Evolutionary conservation across 2,329 filamentous ascomycete species (phyloP), one percentile per base, ranked within the genome.

Genomic region (Aspergillaceae sp.): DNA sequence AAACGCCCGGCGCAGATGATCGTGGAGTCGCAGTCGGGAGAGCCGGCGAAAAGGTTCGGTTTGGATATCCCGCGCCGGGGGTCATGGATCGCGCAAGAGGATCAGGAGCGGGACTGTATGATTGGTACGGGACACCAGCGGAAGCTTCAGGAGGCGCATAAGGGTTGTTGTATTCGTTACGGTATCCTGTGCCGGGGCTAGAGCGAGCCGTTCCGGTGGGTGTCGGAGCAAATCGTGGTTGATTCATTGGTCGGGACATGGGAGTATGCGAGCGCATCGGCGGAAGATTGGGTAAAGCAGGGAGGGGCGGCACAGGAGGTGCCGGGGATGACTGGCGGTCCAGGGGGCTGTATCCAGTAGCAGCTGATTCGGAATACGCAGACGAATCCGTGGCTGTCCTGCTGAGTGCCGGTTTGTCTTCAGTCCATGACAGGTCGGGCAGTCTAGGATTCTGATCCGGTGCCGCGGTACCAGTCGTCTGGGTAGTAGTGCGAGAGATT

Each of bases 401-500:
- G 42, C 61, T 64, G 3, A 69, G 56, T 7, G 62, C 52, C n/a
- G 62, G 54, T 44, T 68, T 71, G 27, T 73, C 68, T 36, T 74
- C 67, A 36, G 66, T 49, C n/a, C 40, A 46, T 5, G 43, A 58
- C 7, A 73, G 51, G 44, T 67, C 66, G 7, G 71, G 72, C 9
- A 74, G 57, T 1, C 69, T 72, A 7, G 63, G 61, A 9, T 54
- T 53, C 42, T 53, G 53, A 29, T 55, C 55, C 40, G 55, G 57
- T 4, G 56, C 70, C 3, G 77, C 74, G 1, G 78, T 82, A 44
- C 68, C 74, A 11, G 82, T 84, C 1, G 80, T 77, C 80, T 82
- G 42, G 65, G 65, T 42, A 76, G 75, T 49, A 78, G 71, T 55
- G 6, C 62, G 61, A 19, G 63, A 65, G 10, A 65, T 44, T 1